Base-by-base conservation (phyloP, 495 filamentous ascomycete species). In the Aspergillus sclerotioniger region DNA sequence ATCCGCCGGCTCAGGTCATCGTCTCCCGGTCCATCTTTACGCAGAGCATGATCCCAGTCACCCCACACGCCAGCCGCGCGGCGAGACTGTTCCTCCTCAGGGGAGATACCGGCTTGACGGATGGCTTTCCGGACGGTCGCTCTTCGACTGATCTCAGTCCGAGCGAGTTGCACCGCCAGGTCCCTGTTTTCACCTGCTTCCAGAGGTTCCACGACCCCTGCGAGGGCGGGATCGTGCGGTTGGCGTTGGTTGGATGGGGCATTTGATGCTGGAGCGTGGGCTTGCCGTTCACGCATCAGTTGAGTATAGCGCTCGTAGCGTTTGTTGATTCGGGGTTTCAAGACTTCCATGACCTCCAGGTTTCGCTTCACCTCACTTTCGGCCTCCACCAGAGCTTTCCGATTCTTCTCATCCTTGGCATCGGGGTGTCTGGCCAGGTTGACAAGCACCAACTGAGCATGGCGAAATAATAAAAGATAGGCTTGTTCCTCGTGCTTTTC, bases 401-500 rank as follows among this genome's bases (percentile, higher is more conserved):
- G 74, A 54, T 83, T 80, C 44, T 77, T 71, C 6, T 73, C 76
- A 15, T 79, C 70, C 39, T 74, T 79, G 15, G 76, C 74, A 35
- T 82, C 74, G 1, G 88, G 87, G 63, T 91, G 89, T 1, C 65
- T 74, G 0, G 77, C 73, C 13, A 91, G 76, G 41, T 83, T 76
- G 2, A 85, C 76, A 29, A 87, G 74, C 4, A 90, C 78, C 7
- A 97, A 81, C 48, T 82, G 80, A 10, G 89, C 87, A 72, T 92
- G 90, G 67, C 94, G 85, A 59, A 92, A 87, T 8, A 96, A 80
- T 16, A 97, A 78, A 20, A 97, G 76, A 73, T 94, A 98, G 2
- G 93, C 87, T 66, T 93, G 89, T 57, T 92, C 83, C 48, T 91
- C 80, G 73, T 96, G 89, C 55, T 88, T 86, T 74, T 98, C 95